Evolutionary conservation across 495 filamentous ascomycete species (phyloP), one percentile per base, ranked within the genome.

Genomic region (Penicillium bovifimosum): DNA sequence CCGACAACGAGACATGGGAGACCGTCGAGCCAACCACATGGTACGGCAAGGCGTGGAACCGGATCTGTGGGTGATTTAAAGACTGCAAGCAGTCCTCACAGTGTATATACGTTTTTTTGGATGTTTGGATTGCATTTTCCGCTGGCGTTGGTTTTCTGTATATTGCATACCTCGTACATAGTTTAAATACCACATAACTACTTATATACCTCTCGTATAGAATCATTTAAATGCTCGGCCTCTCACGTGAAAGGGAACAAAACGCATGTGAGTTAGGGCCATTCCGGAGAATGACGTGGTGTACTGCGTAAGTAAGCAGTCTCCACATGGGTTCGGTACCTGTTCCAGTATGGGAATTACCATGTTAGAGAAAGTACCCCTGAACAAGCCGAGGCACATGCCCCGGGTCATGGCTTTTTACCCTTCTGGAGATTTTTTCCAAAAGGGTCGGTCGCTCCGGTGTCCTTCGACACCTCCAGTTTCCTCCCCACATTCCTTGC

Each of bases 1-100:
- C 66, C 38, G 75, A 76, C 13, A 76, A 74, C 16, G 71, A 70
- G 50, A 68, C 56, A 2, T 79, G 73, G 70, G 74, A 75, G 54
- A 72, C 75, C 9, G 59, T 60, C 5, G 65, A 63, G 41, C 69
- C 74, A 2, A 75, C 70, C 9, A 74, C 71, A 8, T 70, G 69
- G 71, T 67, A 72, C 32, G 61, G 64, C 28, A 67, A 64, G 48
- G 28, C 47, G 5, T 68, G 59, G 59, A 47, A 36, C 1, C 58
- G 59, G 55, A 53, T 71, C 9, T 38, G 46, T 27, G 59, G 58
- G 16, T 46, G 17, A 43, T 33, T 29, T n/a, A 33, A 36, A 41
- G 46, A 29, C 11, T 20, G 9, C 16, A 24, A 24, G 20, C 2
- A 20, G 14, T 38, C 13, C 38, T 20, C 32, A n/a, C 10, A 5